Conservation (phyloP, 2,329 filamentous ascomycete genomes). For the Ceratocystis ficicola region DNA sequence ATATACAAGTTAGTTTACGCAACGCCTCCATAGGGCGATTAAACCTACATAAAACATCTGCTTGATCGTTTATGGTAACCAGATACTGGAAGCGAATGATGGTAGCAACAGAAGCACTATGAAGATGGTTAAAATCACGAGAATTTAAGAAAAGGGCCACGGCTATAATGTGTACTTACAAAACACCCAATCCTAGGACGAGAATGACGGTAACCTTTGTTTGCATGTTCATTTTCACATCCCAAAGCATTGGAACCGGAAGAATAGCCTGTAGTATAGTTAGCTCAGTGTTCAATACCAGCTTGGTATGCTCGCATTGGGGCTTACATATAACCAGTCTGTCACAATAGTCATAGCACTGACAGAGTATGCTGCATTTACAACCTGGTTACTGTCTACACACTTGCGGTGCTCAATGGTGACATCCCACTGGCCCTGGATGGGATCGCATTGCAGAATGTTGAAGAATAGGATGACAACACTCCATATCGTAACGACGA, state of each 20-base stretch:
- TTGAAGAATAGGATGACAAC: constrained; percentile 42
- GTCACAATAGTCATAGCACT: constrained; percentile 41
- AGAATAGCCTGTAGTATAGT: constrained; percentile 34
- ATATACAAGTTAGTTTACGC: background rate
- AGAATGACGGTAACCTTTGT: constrained; percentile 41
- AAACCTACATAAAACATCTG: constrained; percentile 39
- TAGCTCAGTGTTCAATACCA: background rate
- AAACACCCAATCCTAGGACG: constrained; percentile 40
- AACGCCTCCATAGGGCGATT: background rate
- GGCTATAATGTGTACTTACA: constrained; percentile 29
- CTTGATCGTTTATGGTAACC: constrained; percentile 33
- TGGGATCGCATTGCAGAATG: constrained; percentile 40
- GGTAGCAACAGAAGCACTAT: constrained; percentile 42
- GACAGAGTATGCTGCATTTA: constrained; percentile 40
- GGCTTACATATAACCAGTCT: constrained; percentile 42
- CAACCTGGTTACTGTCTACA: constrained; percentile 34
- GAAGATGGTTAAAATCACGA: background rate
- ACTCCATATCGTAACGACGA: constrained; percentile 37
- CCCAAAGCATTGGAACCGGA: constrained; percentile 44
- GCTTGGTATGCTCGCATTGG: background rate
- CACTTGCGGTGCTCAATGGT: constrained; percentile 35
- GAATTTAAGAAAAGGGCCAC: background rate
- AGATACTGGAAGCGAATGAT: constrained; percentile 41
- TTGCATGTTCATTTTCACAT: constrained; percentile 41
- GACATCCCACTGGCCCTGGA: constrained; percentile 43